phyloP scores from a whole-genome alignment of 495 filamentous ascomycete genomes.

The Aspergillus sparsus region DNA sequence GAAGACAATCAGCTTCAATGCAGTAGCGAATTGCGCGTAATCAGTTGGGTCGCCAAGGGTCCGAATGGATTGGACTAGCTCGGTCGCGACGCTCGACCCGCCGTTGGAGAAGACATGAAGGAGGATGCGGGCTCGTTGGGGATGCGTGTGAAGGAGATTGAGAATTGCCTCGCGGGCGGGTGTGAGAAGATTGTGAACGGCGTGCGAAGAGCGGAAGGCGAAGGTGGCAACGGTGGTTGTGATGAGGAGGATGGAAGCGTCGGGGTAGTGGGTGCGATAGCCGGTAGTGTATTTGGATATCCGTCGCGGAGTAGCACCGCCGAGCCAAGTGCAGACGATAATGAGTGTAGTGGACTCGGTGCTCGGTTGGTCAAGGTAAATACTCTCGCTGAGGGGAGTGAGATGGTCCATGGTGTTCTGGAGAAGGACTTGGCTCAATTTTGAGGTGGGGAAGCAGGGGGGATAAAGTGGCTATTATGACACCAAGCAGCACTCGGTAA shows the following conservation, averaged over 20 bases:
- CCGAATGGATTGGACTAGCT: slow-evolving; percentile 4
- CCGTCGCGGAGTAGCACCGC: slow-evolving; percentile 8
- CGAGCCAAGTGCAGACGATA: slow-evolving; percentile 17
- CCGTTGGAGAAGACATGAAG: slow-evolving; percentile 21
- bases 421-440: too few relatives aligned
- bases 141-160: background rate
- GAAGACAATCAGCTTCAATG: slow-evolving; percentile 3
- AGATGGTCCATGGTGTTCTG: background rate
- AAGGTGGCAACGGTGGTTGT: slow-evolving; percentile 6
- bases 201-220: background rate
- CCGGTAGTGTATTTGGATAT: slow-evolving; percentile 9
- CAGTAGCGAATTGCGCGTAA: background rate
- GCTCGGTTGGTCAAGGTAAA: slow-evolving; percentile 4
- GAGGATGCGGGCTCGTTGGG: background rate
- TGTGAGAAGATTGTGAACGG: background rate
- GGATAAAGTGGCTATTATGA: background rate
- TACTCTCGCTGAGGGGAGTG: background rate
- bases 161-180: slow-evolving; percentile 1
- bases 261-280: slow-evolving; percentile 3
- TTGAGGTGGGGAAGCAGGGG: background rate
- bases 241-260: background rate
- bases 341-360: slow-evolving; percentile 2
- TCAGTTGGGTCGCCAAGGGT: background rate
- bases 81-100: slow-evolving; percentile 6
- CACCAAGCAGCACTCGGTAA: too few relatives aligned